Evolutionary conservation across 2,329 filamentous ascomycete species (phyloP), one percentile per base, ranked within the genome.

Genomic region (Pseudopyricularia cyperi): DNA sequence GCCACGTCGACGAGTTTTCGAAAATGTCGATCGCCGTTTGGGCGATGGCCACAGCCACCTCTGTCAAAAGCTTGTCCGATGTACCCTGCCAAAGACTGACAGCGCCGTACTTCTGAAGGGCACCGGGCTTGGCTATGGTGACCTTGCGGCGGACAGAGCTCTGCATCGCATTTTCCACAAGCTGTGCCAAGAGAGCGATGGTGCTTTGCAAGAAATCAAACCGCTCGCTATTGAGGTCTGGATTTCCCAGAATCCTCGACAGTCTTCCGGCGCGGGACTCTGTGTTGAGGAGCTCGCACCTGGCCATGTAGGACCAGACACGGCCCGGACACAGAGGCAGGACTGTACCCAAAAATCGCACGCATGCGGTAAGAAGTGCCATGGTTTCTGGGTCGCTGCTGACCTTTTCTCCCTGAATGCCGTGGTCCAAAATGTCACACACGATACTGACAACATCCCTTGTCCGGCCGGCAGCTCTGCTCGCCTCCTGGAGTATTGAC

Each of bases 281-380:
- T 6, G 82, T 79, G 58, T 86, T 85, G 46, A 98, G 73, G 17
- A 98, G 71, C 56, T 83, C 81, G 64, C 88, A 94, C 53, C 88
- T 82, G 3, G 84, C 81, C 60, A 98, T 76, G 63, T 91, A 87
- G 3, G 91, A 89, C 90, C 93, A 97, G 6, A 95, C 82, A 54
- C 90, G 77, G 53, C 85, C 86, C 0, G 93, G 91, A 50, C 85
- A 80, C n/a, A 77, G 85, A 59, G 76, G 74, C 26, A 93, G 67
- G 17, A 94, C 70, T 3, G 84, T 80, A 58, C 85, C 78, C 35
- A 95, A 71, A 60, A 97, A 96, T 51, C 89, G 83, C 22, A 90
- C 68, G 63, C 89, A 95, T 24, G 86, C 80, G 11, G 73, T 71
- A 52, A 83, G 65, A 48, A 90, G 76, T 2, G 83, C 74, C 28